Conservation (phyloP, 768 basidiomycete genomes). For the Pulveroboletus sp. region DNA sequence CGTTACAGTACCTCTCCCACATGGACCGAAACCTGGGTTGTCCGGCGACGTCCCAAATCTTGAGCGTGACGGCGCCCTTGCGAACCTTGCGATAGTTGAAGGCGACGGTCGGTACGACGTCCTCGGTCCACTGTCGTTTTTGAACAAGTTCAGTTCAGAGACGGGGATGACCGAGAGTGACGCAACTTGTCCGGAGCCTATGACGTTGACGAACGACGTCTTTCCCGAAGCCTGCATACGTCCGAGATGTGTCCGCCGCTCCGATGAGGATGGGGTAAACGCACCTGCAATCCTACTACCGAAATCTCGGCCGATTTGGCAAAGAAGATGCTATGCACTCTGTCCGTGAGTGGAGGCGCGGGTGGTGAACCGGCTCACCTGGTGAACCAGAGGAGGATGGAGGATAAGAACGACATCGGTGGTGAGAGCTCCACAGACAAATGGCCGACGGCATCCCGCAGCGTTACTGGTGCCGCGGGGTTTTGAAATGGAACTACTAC, state of each 20-base stretch:
- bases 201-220: conserved; percentile 90
- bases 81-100: conserved; percentile 87
- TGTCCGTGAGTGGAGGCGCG: neutral
- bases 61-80: conserved; percentile 87
- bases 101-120: conserved; percentile 93
- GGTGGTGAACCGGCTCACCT: conserved; percentile 32
- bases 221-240: conserved; percentile 79
- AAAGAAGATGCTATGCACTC: conserved; percentile 65
- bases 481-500: conserved; percentile 4
- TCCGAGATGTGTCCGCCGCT: neutral
- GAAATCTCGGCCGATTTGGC: conserved; percentile 84
- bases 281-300: conserved; percentile 85
- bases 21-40: conserved; percentile 93
- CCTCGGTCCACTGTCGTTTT: conserved; percentile 77
- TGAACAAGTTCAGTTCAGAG: neutral
- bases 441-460: conserved; percentile 1
- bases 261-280: neutral
- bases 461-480: conserved; percentile 14
- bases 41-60: conserved; percentile 95
- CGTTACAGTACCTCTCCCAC: conserved; percentile 94
- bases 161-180: neutral
- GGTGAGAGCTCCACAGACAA: neutral
- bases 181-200: conserved; percentile 72
- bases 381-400: conserved; percentile 55
- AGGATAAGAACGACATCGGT: conserved; percentile 47